A percentile compares a stretch with the other conserved stretches of the same genome.
phyloP scores from a whole-genome alignment of 768 basidiomycete species.

The Podaxis mareebaensis region DNA sequence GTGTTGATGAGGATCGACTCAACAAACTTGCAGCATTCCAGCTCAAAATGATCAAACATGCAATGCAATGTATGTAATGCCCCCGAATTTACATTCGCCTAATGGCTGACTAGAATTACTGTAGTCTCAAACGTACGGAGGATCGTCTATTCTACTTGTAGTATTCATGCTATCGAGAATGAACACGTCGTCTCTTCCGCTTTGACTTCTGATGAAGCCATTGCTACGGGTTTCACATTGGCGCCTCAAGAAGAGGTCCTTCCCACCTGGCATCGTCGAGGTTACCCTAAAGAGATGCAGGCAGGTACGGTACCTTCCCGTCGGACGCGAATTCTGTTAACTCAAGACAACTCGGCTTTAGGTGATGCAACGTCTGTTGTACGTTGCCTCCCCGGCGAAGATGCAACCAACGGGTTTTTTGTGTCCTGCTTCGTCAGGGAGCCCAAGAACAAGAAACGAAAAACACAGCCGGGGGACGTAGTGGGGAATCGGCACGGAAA shows the following conservation, averaged over 20 bases:
- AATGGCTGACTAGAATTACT: slow-evolving; percentile 6
- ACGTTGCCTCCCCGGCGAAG: slow-evolving; percentile 78
- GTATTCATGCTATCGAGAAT: slow-evolving; percentile 87
- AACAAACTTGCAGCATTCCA: slow-evolving; percentile 88
- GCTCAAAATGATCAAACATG: slow-evolving; percentile 87
- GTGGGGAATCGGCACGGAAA: slow-evolving; percentile 25
- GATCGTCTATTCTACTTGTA: slow-evolving; percentile 99
- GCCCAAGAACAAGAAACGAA: slow-evolving; percentile 26
- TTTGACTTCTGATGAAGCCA: slow-evolving; percentile 71
- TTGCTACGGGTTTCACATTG: slow-evolving; percentile 58
- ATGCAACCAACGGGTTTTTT: slow-evolving; percentile 96
- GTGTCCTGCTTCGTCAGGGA: slow-evolving; percentile 82
- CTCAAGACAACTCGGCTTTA: slow-evolving; percentile 23
- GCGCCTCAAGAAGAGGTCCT: slow-evolving; percentile 69
- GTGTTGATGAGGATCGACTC: slow-evolving; percentile 66
- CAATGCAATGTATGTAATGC: slow-evolving; percentile 78
- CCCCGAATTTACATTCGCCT: slow-evolving; percentile 1
- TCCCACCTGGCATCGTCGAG: slow-evolving; percentile 83
- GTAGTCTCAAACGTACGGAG: slow-evolving; percentile 74
- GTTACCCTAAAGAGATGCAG: slow-evolving; percentile 64
- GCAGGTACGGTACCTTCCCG: slow-evolving; percentile 40
- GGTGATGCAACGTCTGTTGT: slow-evolving; percentile 61
- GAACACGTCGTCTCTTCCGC: slow-evolving; percentile 85
- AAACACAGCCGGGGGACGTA: slow-evolving; percentile 22
- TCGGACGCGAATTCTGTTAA: not conserved